These are phyloP conservation scores for Pythium dissotocum DNA, from an alignment of 352 stramenopile genomes.

Conservation along the genomic window DNA sequence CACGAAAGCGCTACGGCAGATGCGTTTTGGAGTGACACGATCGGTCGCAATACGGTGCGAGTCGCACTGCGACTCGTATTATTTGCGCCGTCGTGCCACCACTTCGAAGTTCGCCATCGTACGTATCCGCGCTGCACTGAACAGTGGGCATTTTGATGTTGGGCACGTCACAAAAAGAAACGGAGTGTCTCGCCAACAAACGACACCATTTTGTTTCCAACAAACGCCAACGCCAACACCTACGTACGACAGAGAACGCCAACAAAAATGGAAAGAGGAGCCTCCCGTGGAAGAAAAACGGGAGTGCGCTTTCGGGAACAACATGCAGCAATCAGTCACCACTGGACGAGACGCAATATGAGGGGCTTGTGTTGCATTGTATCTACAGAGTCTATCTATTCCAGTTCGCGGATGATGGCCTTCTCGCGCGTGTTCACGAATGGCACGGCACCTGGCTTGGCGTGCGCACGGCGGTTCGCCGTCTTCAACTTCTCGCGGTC, in stretches of 20 bases:
- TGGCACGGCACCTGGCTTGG: slow-evolving; percentile 70
- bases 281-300: not conserved
- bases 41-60: not conserved
- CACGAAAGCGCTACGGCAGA: not conserved
- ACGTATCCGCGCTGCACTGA: not conserved
- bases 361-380: not conserved
- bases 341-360: not conserved
- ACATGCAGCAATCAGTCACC: slow-evolving; percentile 1
- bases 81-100: not conserved
- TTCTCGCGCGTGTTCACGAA: slow-evolving; percentile 76
- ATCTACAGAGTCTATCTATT: slow-evolving; percentile 46
- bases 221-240: not conserved
- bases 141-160: slow-evolving; percentile 4
- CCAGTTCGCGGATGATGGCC: slow-evolving; percentile 75
- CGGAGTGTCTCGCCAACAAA: not conserved
- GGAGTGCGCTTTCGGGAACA: not conserved
- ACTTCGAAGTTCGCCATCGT: not conserved
- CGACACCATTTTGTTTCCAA: not conserved
- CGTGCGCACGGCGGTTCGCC: slow-evolving; percentile 80
- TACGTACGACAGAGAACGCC: not conserved
- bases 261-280: not conserved
- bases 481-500: slow-evolving; percentile 87
- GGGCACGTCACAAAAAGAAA: slow-evolving; percentile 3
- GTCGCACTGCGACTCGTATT: too few relatives aligned
- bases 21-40: not conserved